These are phyloP conservation scores for Thielaviopsis ethacetica DNA, from an alignment of 2,329 filamentous ascomycete species.

Conservation along the genomic window DNA sequence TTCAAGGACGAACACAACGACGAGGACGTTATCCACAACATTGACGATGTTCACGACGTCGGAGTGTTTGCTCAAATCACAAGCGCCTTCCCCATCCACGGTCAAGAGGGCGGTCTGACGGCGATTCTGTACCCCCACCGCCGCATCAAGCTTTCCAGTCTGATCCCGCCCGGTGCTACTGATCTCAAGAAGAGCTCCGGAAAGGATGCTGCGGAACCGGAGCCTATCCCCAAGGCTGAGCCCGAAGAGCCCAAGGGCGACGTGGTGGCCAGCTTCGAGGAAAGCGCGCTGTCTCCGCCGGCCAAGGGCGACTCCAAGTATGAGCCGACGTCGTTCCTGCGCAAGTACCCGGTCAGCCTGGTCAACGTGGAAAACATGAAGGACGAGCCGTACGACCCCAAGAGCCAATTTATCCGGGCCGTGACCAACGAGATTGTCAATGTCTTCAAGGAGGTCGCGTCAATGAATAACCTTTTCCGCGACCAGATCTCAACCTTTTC, in stretches of 20 bases:
- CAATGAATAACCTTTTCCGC: constrained; percentile 83
- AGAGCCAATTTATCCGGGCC: constrained; percentile 74
- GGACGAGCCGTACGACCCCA: constrained; percentile 81
- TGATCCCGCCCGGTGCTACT: constrained; percentile 50
- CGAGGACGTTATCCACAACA: constrained; percentile 79
- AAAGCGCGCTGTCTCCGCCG: constrained; percentile 45
- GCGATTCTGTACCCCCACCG: constrained; percentile 93
- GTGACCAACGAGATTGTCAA: constrained; percentile 97
- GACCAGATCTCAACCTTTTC: constrained; percentile 97
- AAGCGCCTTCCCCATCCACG: constrained; percentile 80
- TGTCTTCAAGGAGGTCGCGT: constrained; percentile 93
- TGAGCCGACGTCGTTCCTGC: constrained; percentile 80
- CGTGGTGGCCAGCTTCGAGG: constrained; percentile 93
- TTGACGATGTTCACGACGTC: constrained; percentile 85
- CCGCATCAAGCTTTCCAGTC: constrained; percentile 72
- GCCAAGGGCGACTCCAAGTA: constrained; percentile 42
- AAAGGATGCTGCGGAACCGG: constrained; percentile 34
- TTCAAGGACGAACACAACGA: constrained; percentile 94
- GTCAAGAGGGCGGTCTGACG: constrained; percentile 71
- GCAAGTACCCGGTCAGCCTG: constrained; percentile 80
- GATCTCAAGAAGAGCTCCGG: constrained; percentile 35
- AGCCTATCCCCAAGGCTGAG: constrained; percentile 43
- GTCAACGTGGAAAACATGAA: constrained; percentile 88
- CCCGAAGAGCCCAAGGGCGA: constrained; percentile 71
- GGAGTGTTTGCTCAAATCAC: constrained; percentile 97